A percentile compares a stretch with the other conserved stretches of the same genome.
Evolutionary conservation across 257 asterid genomes (phyloP).

Genomic region (Rhazya stricta): DNA sequence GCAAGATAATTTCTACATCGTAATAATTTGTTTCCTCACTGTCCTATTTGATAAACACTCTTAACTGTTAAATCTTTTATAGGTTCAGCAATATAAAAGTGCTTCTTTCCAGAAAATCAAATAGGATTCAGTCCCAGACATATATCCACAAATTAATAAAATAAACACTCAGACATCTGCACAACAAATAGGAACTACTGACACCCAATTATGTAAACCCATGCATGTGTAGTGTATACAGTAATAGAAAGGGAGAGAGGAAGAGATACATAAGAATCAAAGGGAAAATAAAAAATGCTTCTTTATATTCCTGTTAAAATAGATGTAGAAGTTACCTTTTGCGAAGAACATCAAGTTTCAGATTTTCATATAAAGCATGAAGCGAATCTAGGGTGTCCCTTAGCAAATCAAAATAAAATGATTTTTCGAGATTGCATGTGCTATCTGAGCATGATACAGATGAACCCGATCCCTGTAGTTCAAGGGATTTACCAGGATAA

Average conservation of each 20-base stretch:
- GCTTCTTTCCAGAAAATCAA: not conserved
- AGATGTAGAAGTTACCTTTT: constrained; percentile 50
- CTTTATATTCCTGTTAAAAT: constrained; percentile 10
- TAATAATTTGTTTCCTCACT: not conserved
- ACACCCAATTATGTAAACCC: not conserved
- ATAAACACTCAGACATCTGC: not conserved
- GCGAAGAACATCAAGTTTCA: constrained; percentile 86
- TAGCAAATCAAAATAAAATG: constrained; percentile 40
- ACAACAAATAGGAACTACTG: not conserved
- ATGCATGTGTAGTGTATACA: not conserved
- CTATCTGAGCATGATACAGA: constrained; percentile 28
- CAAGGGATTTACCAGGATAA: constrained; percentile 39
- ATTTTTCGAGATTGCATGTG: constrained; percentile 29
- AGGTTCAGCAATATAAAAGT: not conserved
- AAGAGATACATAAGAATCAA: constrained; percentile 16
- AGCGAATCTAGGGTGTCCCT: constrained; percentile 62
- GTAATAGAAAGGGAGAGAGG: not conserved
- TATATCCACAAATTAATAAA: not conserved
- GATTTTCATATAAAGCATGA: constrained; percentile 89
- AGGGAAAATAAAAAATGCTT: constrained; percentile 13
- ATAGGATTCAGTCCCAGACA: not conserved
- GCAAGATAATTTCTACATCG: not conserved
- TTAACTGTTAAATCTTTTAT: not conserved
- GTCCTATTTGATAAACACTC: not conserved
- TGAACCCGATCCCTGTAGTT: constrained; percentile 32